Evolutionary conservation across 2,329 filamentous ascomycete species (phyloP), one percentile per base, ranked within the genome.

Genomic region (Fonsecaea pedrosoi): DNA sequence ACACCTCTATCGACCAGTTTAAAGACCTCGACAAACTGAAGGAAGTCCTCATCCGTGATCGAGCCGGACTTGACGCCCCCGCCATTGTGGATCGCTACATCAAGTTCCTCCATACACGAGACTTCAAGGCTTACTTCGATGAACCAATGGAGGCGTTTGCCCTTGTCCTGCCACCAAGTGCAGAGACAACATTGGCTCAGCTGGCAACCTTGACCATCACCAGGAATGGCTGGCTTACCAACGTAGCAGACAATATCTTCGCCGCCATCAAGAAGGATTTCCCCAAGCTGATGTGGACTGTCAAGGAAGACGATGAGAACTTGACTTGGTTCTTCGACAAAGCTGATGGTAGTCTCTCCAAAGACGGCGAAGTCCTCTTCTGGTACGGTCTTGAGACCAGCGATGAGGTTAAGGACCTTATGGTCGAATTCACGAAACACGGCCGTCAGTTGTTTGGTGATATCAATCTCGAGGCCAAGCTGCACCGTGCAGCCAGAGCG

Each of bases 241-340:
- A 97, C 76, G 89, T 97, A 38, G 92, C 94, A 35, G 95, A 98
- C 78, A 97, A 98, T 75, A 91, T 98, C 65, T 97, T 98, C 78
- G 88, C 90, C 70, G 90, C 91, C 69, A 91, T 98, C 78, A 96
- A 94, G 85, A 96, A 96, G 80, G 94, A 97, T 76, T 91, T 94
- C 78, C 89, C 93, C 63, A 92, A 90, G 81, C 85, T 98, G 71
- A 91, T 92, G 70, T 99, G 94, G 94, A 96, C 93, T n/a, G 94
- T 97, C 68, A 94, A 92, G 82, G 90, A 94, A 75, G 91, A 96
- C 73, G 94, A 98, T 74, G 94, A 98, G 85, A 97, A 98, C 78
- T 84, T 98, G 74, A 94, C 92, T 10, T 98, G 94, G 95, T 97
- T 98, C 84, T 96, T 96, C 73, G 94, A 97, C 80, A 97, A 97